Conservation (phyloP, 352 stramenopile species). For the Phytophthora citrophthora region DNA sequence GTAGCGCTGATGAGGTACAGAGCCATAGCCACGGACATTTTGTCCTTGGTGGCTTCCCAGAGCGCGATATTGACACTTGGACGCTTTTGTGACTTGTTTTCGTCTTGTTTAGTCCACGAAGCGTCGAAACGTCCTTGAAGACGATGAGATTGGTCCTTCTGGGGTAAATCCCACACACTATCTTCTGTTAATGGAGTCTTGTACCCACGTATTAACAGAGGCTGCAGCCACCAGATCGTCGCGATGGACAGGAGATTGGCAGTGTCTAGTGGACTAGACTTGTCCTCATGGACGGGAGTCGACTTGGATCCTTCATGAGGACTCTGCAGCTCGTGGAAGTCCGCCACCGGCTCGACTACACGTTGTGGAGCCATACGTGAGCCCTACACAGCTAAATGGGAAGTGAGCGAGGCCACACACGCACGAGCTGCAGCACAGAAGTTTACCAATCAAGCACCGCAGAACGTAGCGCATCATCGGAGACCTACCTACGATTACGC, state of each 20-base stretch:
- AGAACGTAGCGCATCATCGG: neutral
- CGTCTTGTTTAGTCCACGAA: constrained; percentile 37
- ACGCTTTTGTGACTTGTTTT: constrained; percentile 4
- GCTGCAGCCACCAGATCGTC: constrained; percentile 63
- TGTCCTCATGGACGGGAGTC: neutral
- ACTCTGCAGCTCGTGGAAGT: constrained; percentile 19
- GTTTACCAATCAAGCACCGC: constrained; percentile 9
- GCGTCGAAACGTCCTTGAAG: constrained; percentile 54
- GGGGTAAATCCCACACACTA: constrained; percentile 50
- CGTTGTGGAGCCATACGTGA: constrained; percentile 9
- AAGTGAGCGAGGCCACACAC: neutral
- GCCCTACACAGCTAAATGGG: constrained; percentile 4
- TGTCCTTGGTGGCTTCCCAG: constrained; percentile 51
- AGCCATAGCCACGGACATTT: constrained; percentile 35
- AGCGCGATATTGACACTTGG: constrained; percentile 53
- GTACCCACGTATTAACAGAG: constrained; percentile 45
- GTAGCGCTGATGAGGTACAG: constrained; percentile 47
- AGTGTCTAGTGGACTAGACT: constrained; percentile 43
- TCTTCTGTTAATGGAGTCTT: constrained; percentile 39
- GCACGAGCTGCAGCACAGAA: neutral
- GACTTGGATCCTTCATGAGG: constrained; percentile 1
- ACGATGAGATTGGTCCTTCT: constrained; percentile 43
- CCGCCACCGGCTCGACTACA: neutral
- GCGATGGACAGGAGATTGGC: constrained; percentile 50
- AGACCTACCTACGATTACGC: no score